A percentile compares a stretch with the other conserved stretches of the same genome.
These are phyloP conservation scores for Apiospora rasikravindrae DNA, from an alignment of 2,329 filamentous ascomycete genomes.

Conservation along the genomic window DNA sequence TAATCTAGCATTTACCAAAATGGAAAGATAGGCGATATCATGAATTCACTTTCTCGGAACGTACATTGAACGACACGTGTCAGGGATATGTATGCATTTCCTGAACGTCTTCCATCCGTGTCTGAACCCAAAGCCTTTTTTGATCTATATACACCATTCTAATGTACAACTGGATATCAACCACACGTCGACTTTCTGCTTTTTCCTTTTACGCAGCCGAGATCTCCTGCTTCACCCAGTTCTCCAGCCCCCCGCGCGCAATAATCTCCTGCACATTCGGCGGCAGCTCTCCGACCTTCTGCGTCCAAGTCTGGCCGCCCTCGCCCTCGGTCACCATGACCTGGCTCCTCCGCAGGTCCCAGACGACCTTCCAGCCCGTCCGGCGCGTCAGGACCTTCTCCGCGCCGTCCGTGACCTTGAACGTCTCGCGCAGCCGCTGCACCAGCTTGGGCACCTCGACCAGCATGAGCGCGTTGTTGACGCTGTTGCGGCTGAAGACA, in stretches of 20 bases:
- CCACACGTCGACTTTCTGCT: background rate
- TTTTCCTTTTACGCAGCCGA: background rate
- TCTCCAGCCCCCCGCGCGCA: constrained; percentile 76
- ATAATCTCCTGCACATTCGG: constrained; percentile 89
- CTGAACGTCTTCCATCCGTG: background rate
- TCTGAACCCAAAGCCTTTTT: background rate
- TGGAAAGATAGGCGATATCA: background rate
- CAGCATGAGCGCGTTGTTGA: constrained; percentile 79
- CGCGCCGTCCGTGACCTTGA: constrained; percentile 46
- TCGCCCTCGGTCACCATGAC: constrained; percentile 75
- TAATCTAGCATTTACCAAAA: too few species aligned
- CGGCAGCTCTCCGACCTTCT: constrained; percentile 83
- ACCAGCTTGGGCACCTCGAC: constrained; percentile 73
- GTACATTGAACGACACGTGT: background rate
- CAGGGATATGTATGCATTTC: background rate
- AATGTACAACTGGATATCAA: constrained; percentile 4
- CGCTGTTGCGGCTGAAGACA: constrained; percentile 79
- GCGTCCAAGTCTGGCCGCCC: constrained; percentile 71
- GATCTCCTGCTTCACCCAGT: constrained; percentile 80
- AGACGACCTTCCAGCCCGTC: constrained; percentile 83
- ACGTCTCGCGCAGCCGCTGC: constrained; percentile 67
- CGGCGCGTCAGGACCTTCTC: constrained; percentile 71
- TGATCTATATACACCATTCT: background rate
- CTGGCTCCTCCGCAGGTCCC: constrained; percentile 77
- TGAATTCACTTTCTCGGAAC: background rate